Base-by-base conservation (phyloP, 1,139 yeast genomes). In the Pichiaceae sp. region DNA sequence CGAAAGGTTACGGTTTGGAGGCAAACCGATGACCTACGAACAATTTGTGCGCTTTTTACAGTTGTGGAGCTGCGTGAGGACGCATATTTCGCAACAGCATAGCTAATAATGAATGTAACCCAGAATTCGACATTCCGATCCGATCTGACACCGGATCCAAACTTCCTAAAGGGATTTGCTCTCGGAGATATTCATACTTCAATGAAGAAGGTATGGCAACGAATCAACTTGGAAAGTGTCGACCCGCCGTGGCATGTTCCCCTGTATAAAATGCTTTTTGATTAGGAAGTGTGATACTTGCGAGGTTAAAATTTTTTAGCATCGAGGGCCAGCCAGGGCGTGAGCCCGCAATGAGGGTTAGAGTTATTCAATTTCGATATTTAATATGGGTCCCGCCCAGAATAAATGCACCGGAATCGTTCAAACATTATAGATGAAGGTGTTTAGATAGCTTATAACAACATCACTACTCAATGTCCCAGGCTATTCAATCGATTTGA, bases 1-100 rank as follows among this genome's bases (percentile, higher is more conserved):
- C 57, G 96, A 87, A 46, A 64, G 64, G 35, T 67, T 81, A 27
- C 64, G 87, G 42, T 89, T 77, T 55, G 74, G 93, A 1, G 82
- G 82, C 1, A 58, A 67, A 18, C 67, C 78, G 16, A 74, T 86
- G 12, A 58, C 68, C 1, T 79, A 81, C 43, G 62, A 58, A 2
- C 80, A 81, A 34, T 75, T 87, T 49, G 60, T 76, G 28, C 66
- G 63, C 30, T 78, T 85, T 48, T 72, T 87, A 68, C 34, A 36
- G 8, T 40, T 47, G 11, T 53, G 58, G 58, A 47, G 44, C 33
- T 42, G 44, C 27, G 42, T 49, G n/a, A 49, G 48, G 32, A 35
- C 20, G 14, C 27, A 9, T 16, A 12, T 32, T 14, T 23, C 33
- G 6, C 20, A 15, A 12, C 19, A 18, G 14, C 14, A 26, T 4